phyloP scores from a whole-genome alignment of 768 basidiomycete genomes.

The Calocera viscosa region DNA sequence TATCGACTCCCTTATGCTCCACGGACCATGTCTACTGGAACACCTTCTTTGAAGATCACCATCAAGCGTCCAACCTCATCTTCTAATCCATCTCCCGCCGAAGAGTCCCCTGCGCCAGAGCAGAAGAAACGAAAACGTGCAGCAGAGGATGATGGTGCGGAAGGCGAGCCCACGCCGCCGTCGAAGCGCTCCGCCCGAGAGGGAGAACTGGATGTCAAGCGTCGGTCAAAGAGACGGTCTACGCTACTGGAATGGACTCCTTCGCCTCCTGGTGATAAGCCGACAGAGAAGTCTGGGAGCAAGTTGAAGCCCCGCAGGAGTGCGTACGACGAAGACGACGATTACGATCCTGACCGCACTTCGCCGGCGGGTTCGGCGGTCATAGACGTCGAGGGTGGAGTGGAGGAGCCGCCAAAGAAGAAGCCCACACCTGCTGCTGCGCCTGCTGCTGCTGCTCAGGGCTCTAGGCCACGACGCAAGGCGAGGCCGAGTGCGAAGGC shows the following conservation, averaged over 20 bases:
- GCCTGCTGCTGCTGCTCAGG: slow-evolving; percentile 1
- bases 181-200: neutral
- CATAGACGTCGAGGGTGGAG: slow-evolving; percentile 18
- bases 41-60: neutral
- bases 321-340: neutral
- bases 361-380: slow-evolving; percentile 20
- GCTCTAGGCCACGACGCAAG: neutral
- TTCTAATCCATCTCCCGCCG: neutral
- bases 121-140: neutral
- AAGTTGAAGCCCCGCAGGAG: neutral
- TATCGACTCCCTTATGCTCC: neutral
- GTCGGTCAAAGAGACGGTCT: neutral
- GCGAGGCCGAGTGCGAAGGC: neutral
- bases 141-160: neutral
- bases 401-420: neutral
- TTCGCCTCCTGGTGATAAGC: neutral
- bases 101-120: neutral
- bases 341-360: neutral
- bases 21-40: neutral
- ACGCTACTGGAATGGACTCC: neutral
- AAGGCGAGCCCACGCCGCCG: neutral
- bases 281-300: neutral
- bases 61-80: neutral
- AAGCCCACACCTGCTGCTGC: slow-evolving; percentile 3
- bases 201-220: neutral